Evolutionary conservation across 164 flowering plant genomes (phyloP).

Genomic region (Houttuynia cordata): DNA sequence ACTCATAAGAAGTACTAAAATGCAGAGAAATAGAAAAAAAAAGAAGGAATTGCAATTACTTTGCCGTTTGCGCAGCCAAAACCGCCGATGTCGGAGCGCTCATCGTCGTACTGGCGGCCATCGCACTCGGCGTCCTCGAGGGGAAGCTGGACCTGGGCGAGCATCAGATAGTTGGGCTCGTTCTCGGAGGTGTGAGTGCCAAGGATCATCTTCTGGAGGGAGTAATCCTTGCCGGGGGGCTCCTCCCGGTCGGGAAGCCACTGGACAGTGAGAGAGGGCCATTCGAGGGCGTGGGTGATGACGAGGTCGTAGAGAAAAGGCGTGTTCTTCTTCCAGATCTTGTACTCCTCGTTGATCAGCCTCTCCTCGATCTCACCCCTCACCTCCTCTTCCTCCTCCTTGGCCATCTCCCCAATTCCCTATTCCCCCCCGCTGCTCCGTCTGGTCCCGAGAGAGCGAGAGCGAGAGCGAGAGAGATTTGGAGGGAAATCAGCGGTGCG

Average conservation of each 20-base stretch:
- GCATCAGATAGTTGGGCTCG: slow-evolving; percentile 93
- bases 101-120: slow-evolving; percentile 74
- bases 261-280: slow-evolving; percentile 96
- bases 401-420: too few species aligned
- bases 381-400: slow-evolving; percentile 77
- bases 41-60: slow-evolving; percentile 24
- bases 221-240: slow-evolving; percentile 86
- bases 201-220: slow-evolving; percentile 82
- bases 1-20: not conserved
- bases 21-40: not conserved
- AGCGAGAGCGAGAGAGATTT: too few species aligned
- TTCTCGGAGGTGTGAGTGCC: slow-evolving; percentile 94
- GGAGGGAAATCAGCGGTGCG: slow-evolving; percentile 2
- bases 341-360: slow-evolving; percentile 90
- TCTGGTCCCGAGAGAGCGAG: too few species aligned
- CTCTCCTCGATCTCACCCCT: slow-evolving; percentile 90
- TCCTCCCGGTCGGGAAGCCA: slow-evolving; percentile 90
- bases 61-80: slow-evolving; percentile 83
- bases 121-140: slow-evolving; percentile 85
- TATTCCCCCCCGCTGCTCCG: not conserved
- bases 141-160: slow-evolving; percentile 92
- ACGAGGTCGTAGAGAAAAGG: slow-evolving; percentile 92
- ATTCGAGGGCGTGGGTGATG: slow-evolving; percentile 90
- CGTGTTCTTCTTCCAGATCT: slow-evolving; percentile 97
- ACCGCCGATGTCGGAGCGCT: slow-evolving; percentile 71